phyloP scores from a whole-genome alignment of 2,329 filamentous ascomycete species.

The Cladorrhinum sp. region DNA sequence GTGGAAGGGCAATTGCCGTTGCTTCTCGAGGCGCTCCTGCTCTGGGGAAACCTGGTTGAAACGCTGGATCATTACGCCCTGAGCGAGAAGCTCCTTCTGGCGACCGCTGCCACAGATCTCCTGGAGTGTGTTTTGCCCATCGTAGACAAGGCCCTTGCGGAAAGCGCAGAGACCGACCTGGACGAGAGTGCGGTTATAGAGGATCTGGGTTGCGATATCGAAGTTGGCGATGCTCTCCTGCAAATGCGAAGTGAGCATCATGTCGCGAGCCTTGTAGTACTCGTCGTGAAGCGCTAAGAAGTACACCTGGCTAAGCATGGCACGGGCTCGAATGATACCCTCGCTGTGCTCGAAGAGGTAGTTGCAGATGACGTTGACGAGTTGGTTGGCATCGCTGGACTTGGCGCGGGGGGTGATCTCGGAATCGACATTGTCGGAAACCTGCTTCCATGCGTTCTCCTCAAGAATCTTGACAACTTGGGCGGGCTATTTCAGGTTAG shows the following conservation, averaged over 20 bases:
- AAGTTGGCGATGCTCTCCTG: slow-evolving; percentile 97
- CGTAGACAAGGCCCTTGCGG: slow-evolving; percentile 93
- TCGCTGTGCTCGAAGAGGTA: slow-evolving; percentile 94
- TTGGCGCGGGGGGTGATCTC: slow-evolving; percentile 71
- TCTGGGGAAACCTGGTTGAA: slow-evolving; percentile 96
- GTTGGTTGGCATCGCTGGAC: slow-evolving; percentile 64
- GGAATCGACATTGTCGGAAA: slow-evolving; percentile 69
- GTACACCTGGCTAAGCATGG: slow-evolving; percentile 98
- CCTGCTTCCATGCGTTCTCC: slow-evolving; percentile 85
- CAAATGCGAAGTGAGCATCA: slow-evolving; percentile 99
- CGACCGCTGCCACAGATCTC: slow-evolving; percentile 97
- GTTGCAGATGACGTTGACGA: slow-evolving; percentile 86
- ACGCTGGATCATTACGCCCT: slow-evolving; percentile 97
- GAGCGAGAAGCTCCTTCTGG: slow-evolving; percentile 95
- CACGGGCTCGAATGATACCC: slow-evolving; percentile 90
- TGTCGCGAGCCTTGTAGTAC: slow-evolving; percentile 96
- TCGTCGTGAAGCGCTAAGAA: slow-evolving; percentile 96
- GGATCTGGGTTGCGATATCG: slow-evolving; percentile 93
- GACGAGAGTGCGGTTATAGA: slow-evolving; percentile 97
- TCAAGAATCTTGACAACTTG: slow-evolving; percentile 92
- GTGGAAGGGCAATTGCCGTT: slow-evolving; percentile 97
- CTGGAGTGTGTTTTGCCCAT: slow-evolving; percentile 94
- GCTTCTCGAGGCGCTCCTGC: slow-evolving; percentile 94
- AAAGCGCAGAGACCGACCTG: slow-evolving; percentile 98
- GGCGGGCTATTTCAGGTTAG: slow-evolving; percentile 58